Evolutionary conservation across 768 basidiomycete species (phyloP).

Genomic region (Amanita phalloides): DNA sequence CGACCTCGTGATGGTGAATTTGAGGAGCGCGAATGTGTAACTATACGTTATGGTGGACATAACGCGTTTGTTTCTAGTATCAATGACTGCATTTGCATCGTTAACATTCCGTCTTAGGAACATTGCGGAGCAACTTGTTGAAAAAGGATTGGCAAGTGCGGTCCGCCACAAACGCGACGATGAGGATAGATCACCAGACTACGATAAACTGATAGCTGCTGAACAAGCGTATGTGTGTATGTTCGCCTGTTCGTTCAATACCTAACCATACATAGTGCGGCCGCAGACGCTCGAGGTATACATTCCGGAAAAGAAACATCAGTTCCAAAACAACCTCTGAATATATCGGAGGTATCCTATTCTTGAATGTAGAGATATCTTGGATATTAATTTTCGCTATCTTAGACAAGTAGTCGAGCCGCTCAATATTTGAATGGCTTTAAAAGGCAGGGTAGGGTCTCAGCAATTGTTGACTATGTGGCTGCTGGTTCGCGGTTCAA

Average conservation of each 20-base stretch:
- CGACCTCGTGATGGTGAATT: slow-evolving; percentile 89
- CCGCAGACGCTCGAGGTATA: slow-evolving; percentile 67
- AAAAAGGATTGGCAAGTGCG: slow-evolving; percentile 84
- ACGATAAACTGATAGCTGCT: slow-evolving; percentile 91
- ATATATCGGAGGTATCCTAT: slow-evolving; percentile 74
- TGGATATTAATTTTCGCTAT: slow-evolving; percentile 2
- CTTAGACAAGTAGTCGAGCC: slow-evolving; percentile 60
- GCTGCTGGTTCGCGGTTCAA: slow-evolving; percentile 94
- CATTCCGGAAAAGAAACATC: slow-evolving; percentile 89
- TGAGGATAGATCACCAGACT: slow-evolving; percentile 91
- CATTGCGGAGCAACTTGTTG: slow-evolving; percentile 85
- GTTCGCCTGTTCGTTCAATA: background rate
- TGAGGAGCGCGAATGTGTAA: slow-evolving; percentile 88
- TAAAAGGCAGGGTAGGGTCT: slow-evolving; percentile 77
- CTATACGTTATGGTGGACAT: slow-evolving; percentile 75
- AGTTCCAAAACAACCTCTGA: slow-evolving; percentile 70
- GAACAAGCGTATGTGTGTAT: slow-evolving; percentile 73
- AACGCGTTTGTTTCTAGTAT: slow-evolving; percentile 45
- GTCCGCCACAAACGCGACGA: slow-evolving; percentile 92
- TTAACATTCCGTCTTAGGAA: slow-evolving; percentile 33
- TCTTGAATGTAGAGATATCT: background rate
- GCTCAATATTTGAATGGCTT: slow-evolving; percentile 83
- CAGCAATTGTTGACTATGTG: slow-evolving; percentile 88
- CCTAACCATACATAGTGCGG: slow-evolving; percentile 40
- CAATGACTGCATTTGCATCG: background rate